Evolutionary conservation across 352 stramenopile species (phyloP), one percentile per base, ranked within the genome.

Genomic region (Phytopythium vexans): DNA sequence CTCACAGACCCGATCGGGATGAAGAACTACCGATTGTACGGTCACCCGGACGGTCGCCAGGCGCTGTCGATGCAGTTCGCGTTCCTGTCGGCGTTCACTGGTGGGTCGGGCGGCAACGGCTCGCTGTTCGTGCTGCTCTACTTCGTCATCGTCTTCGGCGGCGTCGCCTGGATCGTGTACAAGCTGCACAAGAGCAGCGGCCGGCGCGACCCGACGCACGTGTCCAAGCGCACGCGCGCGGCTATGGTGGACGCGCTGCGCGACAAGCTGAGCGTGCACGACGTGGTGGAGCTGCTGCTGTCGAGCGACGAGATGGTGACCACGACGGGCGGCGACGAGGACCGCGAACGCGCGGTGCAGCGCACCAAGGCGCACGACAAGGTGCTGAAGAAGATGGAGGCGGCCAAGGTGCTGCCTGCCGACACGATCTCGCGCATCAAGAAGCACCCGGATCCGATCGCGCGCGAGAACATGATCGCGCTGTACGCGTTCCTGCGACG

Each of bases 331-430:
- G 48, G 44, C 33, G 37, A 52, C 48, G 68, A 82, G 1, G 66
- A 71, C 3, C 73, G 72, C 6, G 49, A 57, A 3, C 62, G 77
- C 14, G 64, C 87, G 15, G 74, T 72, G 7, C 65, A 77, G 37
- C 78, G 80, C 45, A 43, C 67, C 2, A 88, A 88, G 49, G 74
- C 78, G 1, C 80, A 90, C 52, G 79, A 89, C 51, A 93, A 93
- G 56, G 52, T 93, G 5, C 58, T 87, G 9, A 93, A 91, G 62
- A 91, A 88, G 60, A 91, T 91, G 74, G 82, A 91, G 41, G 70
- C 63, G 1, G 78, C 73, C 4, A 88, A 83, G 41, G 79, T 66
- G 15, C 60, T 93, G 15, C 80, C 82, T 0, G 53, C 49, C 10
- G 80, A 89, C 48, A 67, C 82, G 27, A 62, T 89, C 11, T 63